phyloP scores from a whole-genome alignment of 345 rosid species.

The Draba incana region DNA sequence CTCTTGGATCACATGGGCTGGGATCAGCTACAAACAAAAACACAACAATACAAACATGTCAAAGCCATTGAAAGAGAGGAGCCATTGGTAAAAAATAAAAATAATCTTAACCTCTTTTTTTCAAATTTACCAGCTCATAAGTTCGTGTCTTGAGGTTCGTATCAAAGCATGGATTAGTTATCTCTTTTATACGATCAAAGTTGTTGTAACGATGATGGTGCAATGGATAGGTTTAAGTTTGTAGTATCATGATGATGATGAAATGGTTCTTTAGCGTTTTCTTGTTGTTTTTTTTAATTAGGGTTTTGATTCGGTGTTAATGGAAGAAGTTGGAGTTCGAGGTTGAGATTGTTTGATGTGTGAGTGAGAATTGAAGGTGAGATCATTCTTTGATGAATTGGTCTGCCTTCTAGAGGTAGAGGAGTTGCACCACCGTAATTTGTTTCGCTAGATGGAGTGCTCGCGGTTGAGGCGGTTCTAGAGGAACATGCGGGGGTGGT shows the following conservation, averaged over 20 bases:
- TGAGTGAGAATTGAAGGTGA: conserved; percentile 24
- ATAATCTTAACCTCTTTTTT: too few relatives aligned
- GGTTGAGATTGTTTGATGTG: conserved; percentile 51
- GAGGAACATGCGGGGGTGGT: conserved; percentile 63
- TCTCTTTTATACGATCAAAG: conserved; percentile 51
- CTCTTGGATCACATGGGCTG: too few relatives aligned
- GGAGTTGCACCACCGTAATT: conserved; percentile 53
- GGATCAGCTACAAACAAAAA: too few relatives aligned
- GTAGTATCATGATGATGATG: conserved; percentile 44
- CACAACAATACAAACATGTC: too few relatives aligned
- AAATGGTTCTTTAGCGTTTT: conserved; percentile 24
- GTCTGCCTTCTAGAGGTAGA: conserved; percentile 37
- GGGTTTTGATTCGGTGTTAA: conserved; percentile 40
- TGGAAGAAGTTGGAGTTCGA: conserved; percentile 74
- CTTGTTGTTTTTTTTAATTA: conserved; percentile 35
- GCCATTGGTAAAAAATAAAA: too few relatives aligned
- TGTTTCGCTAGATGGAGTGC: conserved; percentile 74
- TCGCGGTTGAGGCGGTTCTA: conserved; percentile 72
- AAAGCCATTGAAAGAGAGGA: too few relatives aligned
- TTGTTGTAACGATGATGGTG: conserved; percentile 46
- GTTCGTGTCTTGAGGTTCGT: too few relatives aligned
- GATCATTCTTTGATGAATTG: conserved; percentile 27
- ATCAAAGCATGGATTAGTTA: background rate
- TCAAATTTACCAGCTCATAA: too few relatives aligned
- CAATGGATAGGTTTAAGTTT: conserved; percentile 70